These are phyloP conservation scores for Avena insularis DNA, from an alignment of 176 grass and related monocot genomes.

Conservation along the genomic window DNA sequence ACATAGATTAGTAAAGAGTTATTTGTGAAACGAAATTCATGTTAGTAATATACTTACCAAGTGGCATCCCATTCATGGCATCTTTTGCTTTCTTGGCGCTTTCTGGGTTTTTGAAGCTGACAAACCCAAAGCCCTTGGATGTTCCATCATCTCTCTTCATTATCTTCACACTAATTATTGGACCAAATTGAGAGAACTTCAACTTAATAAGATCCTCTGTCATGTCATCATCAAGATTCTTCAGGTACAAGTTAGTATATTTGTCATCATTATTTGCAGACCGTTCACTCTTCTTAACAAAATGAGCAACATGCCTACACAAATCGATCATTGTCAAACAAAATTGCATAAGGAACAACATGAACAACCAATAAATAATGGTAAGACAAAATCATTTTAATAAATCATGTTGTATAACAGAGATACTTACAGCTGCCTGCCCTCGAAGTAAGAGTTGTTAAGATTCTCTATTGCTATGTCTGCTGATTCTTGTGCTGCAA, in stretches of 20 bases:
- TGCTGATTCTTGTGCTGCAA: conserved; percentile 58
- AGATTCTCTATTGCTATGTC: conserved; percentile 65
- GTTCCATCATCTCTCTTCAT: conserved; percentile 65
- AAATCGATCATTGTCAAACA: not conserved
- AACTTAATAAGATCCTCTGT: conserved; percentile 72
- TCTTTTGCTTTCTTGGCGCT: conserved; percentile 75
- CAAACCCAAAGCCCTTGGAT: conserved; percentile 85
- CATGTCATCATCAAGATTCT: conserved; percentile 85
- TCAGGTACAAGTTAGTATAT: conserved; percentile 90
- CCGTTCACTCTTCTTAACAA: conserved; percentile 73
- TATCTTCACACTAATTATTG: conserved; percentile 68
- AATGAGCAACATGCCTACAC: conserved; percentile 69
- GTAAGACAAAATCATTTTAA: not conserved
- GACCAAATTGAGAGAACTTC: conserved; percentile 76
- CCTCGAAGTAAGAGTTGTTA: conserved; percentile 52
- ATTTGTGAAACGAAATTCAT: not conserved
- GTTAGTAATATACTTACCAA: conserved; percentile 53
- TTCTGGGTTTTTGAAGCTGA: conserved; percentile 69
- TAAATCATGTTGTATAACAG: not conserved
- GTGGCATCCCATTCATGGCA: conserved; percentile 68
- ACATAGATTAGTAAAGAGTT: not conserved
- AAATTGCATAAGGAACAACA: not conserved
- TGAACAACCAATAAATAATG: not conserved
- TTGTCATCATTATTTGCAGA: conserved; percentile 53
- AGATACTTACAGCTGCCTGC: conserved; percentile 48